phyloP scores from a whole-genome alignment of 805 yeast species.

The Suhomyces emberorum region DNA sequence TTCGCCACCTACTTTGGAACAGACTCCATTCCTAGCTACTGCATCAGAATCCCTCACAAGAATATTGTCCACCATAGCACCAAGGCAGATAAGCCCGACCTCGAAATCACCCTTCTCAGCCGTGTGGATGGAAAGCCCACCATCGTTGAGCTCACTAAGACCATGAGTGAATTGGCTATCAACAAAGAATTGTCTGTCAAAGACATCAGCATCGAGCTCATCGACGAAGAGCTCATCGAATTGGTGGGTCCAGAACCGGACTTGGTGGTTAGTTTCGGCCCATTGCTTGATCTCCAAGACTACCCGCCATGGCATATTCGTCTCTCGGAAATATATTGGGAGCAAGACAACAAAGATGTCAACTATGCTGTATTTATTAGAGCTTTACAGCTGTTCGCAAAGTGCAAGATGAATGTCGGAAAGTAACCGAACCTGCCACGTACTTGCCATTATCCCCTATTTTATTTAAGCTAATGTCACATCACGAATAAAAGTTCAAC shows the following conservation, averaged over 20 bases:
- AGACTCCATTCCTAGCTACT: slow-evolving; percentile 58
- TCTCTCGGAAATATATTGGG: slow-evolving; percentile 87
- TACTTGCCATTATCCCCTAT: too few relatives aligned
- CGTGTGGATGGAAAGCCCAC: slow-evolving; percentile 85
- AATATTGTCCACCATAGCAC: slow-evolving; percentile 46
- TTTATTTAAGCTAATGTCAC: too few relatives aligned
- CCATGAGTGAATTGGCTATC: slow-evolving; percentile 73
- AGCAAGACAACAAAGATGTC: slow-evolving; percentile 77
- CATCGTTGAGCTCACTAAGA: slow-evolving; percentile 80
- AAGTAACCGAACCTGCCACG: too few relatives aligned
- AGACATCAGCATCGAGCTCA: slow-evolving; percentile 70
- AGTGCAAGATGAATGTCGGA: slow-evolving; percentile 86
- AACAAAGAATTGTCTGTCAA: slow-evolving; percentile 55
- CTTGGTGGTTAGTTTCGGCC: slow-evolving; percentile 76
- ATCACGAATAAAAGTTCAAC: too few relatives aligned
- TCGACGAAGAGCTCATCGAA: slow-evolving; percentile 70
- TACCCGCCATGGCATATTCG: slow-evolving; percentile 98
- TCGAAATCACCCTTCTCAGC: slow-evolving; percentile 66
- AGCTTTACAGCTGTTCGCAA: slow-evolving; percentile 70
- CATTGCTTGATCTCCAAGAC: slow-evolving; percentile 85
- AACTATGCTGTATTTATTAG: slow-evolving; percentile 79
- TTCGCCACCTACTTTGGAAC: slow-evolving; percentile 74
- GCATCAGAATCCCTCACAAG: slow-evolving; percentile 65
- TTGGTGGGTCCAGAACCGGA: slow-evolving; percentile 94
- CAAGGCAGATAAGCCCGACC: slow-evolving; percentile 38